Percentiles rank a stretch among this genome's conserved stretches.
phyloP scores from a whole-genome alignment of 176 grass and related monocot genomes.

The Oryza meyeriana region DNA sequence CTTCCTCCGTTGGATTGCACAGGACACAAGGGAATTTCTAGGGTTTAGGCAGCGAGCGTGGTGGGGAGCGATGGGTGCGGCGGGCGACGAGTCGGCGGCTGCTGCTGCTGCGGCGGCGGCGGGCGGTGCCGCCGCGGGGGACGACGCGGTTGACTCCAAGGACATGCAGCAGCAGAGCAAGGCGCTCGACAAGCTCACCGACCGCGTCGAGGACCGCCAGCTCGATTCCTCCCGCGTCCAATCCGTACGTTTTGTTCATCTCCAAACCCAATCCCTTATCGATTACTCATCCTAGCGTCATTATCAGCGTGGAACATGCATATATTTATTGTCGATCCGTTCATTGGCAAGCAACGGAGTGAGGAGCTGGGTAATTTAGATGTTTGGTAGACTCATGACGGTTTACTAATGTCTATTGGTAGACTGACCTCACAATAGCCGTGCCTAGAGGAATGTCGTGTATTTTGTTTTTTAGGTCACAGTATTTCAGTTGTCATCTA shows the following conservation, averaged over 20 bases:
- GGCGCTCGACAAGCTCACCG: constrained; percentile 98
- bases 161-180: constrained; percentile 97
- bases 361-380: constrained; percentile 1
- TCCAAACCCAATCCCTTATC: background rate
- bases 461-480: background rate
- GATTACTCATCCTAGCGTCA: background rate
- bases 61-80: constrained; percentile 18
- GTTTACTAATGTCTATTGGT: background rate
- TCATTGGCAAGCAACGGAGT: background rate
- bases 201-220: constrained; percentile 95
- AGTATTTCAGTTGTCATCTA: background rate
- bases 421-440: background rate
- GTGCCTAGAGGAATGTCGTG: background rate
- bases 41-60: constrained; percentile 37
- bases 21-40: constrained; percentile 10
- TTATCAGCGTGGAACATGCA: background rate
- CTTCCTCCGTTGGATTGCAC: background rate
- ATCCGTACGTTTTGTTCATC: constrained; percentile 40
- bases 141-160: constrained; percentile 56
- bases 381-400: background rate
- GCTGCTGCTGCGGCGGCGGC: constrained; percentile 21
- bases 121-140: constrained; percentile 22
- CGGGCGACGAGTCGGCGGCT: constrained; percentile 45
- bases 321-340: background rate
- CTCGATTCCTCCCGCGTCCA: constrained; percentile 96